Conservation (phyloP, 2,329 filamentous ascomycete species). For the Orbilia blumenaviensis region DNA sequence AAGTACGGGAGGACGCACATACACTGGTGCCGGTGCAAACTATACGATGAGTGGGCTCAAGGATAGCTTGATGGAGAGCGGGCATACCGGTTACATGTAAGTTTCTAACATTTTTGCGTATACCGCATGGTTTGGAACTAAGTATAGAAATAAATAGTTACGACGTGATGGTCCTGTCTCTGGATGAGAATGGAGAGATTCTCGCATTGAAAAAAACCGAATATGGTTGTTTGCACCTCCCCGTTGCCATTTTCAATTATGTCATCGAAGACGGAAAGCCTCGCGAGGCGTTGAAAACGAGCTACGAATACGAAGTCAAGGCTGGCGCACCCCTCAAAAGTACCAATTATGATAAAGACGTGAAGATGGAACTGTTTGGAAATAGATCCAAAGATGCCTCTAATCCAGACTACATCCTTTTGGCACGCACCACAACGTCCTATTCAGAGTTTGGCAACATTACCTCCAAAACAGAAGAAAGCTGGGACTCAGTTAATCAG, state of each 20-base stretch:
- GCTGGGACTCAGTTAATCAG: not conserved
- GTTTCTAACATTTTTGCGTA: not conserved
- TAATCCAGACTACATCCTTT: not conserved
- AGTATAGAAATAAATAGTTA: not conserved
- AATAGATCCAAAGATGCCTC: no score
- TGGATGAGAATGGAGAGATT: not conserved
- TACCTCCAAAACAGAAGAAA: not conserved
- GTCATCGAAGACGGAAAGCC: not conserved
- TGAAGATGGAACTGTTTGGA: not conserved
- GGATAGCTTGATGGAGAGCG: slow-evolving; percentile 18
- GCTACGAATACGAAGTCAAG: not conserved
- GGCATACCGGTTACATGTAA: not conserved
- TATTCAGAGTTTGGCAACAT: not conserved
- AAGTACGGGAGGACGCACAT: not conserved
- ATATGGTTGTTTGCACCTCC: not conserved
- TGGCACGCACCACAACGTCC: not conserved
- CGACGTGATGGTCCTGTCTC: not conserved
- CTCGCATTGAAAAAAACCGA: not conserved
- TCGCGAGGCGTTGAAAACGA: not conserved
- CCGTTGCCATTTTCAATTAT: not conserved
- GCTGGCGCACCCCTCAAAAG: not conserved
- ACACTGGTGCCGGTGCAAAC: not conserved
- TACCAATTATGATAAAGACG: not conserved
- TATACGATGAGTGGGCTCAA: not conserved
- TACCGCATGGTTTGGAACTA: not conserved